Base-by-base conservation (phyloP, 73 alveolate genomes). In the Tetrahymena malaccensis region DNA sequence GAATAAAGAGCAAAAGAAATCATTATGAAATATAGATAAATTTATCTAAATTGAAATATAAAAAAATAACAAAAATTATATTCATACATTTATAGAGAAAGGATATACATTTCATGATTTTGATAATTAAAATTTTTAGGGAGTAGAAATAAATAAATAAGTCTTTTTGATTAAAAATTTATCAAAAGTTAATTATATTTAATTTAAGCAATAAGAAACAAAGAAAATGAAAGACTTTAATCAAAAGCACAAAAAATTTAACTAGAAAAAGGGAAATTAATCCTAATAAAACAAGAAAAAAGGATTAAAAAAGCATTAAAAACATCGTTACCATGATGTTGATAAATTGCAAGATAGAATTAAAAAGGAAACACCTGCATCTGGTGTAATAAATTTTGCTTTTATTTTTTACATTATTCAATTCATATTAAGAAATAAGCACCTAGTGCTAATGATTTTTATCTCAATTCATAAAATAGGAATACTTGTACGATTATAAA, bases 401-500 rank as follows among this genome's bases (percentile, higher is more conserved):
- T 50, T 50, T 10, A 44, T 44, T n/a, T 6, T 50, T 50, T 50
- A 21, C 83, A 50, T 13, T 19, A 50, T 50, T 19, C 7, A 11
- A 19, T 50, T 50, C 83, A 10, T 50, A 50, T 50, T 50, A 21
- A 50, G 16, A 10, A 50, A 50, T 50, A n/a, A n/a, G 27, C 83
- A 19, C 13, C n/a, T n/a, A 50, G 0, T 19, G 83, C 16, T 50
- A 19, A 19, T 50, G 31, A 50, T 50, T 50, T 50, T 50, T 5
- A 50, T 19, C 6, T 15, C 31, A 19, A 19, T 50, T 50, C 83
- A 2, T 50, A 50, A 50, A 70, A 70, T 70, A 83, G 94, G 97
- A 93, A 40, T 96, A 94, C 95, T 94, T 85, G 40, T 94, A 95
- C 55, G 97, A 95, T 89, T 95, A 95, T 85, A 95, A 95, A 93